Evolutionary conservation across 257 asterid genomes (phyloP), one percentile per base, ranked within the genome.

Genomic region (Forsythia suspensa): DNA sequence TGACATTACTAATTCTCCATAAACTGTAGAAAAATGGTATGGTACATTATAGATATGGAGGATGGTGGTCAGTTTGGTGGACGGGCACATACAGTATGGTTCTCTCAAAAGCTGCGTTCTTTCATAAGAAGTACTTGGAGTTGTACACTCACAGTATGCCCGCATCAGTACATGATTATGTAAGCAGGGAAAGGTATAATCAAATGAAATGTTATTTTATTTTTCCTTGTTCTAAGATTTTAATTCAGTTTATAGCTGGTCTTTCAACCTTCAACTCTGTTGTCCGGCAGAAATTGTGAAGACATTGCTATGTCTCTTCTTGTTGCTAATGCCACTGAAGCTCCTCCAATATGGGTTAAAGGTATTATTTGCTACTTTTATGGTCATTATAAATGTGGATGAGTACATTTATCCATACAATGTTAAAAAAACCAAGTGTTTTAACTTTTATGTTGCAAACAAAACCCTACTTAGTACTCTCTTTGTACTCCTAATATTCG

Each of bases 51-150:
- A 75, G 41, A 38, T 91, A 87, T 44, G 86, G 96, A 36, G 91
- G 96, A 65, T 91, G 94, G 96, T 89, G 94, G 94, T 84, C 96
- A 16, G 92, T 91, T 68, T 89, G 94, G 94, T 88, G 96, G 94
- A 85, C 67, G 71, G 92, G 93, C 70, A 88, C 88, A 15, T 89
- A 88, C 73, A 91, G 91, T 74, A 88, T 91, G 91, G 89, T 91
- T 74, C 96, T 91, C 77, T 80, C 94, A 3, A 91, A 91, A 82
- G 92, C 94, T 67, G 91, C 91, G 16, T 91, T 89, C 85, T 85
- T 91, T 70, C 94, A 89, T 59, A 84, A 82, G 78, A 85, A 82
- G 82, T 91, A 88, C 81, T 61, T 89, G 77, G 90, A 84, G 3
- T 34, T 85, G 34, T 91, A 89, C 80, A 89, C 94, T 21, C 59